These are phyloP conservation scores for Trypanosoma rangeli DNA, from an alignment of 208 protist species.

Conservation along the genomic window DNA sequence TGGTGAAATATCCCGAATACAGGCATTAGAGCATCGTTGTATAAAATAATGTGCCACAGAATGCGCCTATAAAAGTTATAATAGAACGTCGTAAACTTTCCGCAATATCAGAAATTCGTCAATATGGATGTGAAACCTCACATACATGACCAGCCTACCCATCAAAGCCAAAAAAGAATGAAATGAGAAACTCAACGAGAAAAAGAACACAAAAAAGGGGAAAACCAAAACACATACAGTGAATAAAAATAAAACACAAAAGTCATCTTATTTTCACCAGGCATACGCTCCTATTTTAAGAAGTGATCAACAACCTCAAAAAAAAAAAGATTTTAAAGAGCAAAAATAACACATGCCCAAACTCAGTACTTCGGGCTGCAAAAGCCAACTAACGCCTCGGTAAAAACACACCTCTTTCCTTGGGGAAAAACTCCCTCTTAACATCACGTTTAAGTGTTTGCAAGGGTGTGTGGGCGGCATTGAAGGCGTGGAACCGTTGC, in stretches of 20 bases:
- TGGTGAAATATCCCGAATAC: conserved; percentile 8
- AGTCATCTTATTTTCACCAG: too few relatives aligned
- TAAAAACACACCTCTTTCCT: background rate
- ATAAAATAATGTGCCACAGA: conserved; percentile 12
- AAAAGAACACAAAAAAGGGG: conserved; percentile 3
- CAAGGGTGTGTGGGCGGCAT: conserved; percentile 28
- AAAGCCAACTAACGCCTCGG: conserved; percentile 7
- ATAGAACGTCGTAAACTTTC: conserved; percentile 8
- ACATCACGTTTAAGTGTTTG: conserved; percentile 32
- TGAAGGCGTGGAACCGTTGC: conserved; percentile 6
- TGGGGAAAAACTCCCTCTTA: conserved; percentile 12
- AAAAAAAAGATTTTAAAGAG: background rate
- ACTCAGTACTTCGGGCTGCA: background rate
- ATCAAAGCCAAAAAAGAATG: conserved; percentile 27
- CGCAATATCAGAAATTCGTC: background rate
- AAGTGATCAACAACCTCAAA: conserved; percentile 16
- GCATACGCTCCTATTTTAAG: background rate
- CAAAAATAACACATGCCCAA: background rate
- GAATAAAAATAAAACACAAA: too few relatives aligned
- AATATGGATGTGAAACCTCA: background rate
- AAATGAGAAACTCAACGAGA: conserved; percentile 4
- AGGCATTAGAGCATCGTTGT: conserved; percentile 15
- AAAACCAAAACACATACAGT: background rate
- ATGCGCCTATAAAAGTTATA: conserved; percentile 9
- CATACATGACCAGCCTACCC: conserved; percentile 11